Conservation (phyloP, 192 early-diverging fungal species). For the Endogone sp. region DNA sequence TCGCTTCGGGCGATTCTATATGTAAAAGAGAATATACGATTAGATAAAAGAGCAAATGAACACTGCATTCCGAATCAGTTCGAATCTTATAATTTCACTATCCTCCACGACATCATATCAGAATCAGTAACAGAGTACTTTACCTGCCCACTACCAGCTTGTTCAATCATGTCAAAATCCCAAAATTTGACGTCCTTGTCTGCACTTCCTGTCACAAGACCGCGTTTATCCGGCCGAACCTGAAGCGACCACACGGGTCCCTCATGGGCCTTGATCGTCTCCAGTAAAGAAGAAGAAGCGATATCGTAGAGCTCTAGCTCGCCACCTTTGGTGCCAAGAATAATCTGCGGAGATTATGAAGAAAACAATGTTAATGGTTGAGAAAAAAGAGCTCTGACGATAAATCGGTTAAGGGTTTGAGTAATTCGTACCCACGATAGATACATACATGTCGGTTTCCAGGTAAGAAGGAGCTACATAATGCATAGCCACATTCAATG, state of each 20-base stretch:
- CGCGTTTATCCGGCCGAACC: conserved; percentile 80
- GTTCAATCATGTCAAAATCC: conserved; percentile 81
- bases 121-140: too few species aligned
- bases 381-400: too few species aligned
- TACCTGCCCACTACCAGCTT: conserved; percentile 16
- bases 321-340: conserved; percentile 93
- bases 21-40: neutral
- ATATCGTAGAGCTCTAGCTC: conserved; percentile 90
- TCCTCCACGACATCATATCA: too few species aligned
- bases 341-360: conserved; percentile 48
- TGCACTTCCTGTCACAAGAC: conserved; percentile 86
- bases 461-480: conserved; percentile 92
- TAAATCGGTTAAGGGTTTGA: too few species aligned
- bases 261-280: conserved; percentile 89
- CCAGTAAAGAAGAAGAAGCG: conserved; percentile 74
- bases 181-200: conserved; percentile 98
- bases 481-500: conserved; percentile 86
- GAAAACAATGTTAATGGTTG: neutral
- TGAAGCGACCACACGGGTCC: conserved; percentile 86
- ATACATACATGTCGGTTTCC: conserved; percentile 70
- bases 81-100: too few species aligned
- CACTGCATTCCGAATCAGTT: too few species aligned
- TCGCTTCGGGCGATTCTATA: conserved; percentile 34
- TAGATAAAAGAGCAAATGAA: too few species aligned
- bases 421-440: too few species aligned